These are phyloP conservation scores for Monilinia laxa DNA, from an alignment of 2,329 filamentous ascomycete genomes.

Conservation along the genomic window DNA sequence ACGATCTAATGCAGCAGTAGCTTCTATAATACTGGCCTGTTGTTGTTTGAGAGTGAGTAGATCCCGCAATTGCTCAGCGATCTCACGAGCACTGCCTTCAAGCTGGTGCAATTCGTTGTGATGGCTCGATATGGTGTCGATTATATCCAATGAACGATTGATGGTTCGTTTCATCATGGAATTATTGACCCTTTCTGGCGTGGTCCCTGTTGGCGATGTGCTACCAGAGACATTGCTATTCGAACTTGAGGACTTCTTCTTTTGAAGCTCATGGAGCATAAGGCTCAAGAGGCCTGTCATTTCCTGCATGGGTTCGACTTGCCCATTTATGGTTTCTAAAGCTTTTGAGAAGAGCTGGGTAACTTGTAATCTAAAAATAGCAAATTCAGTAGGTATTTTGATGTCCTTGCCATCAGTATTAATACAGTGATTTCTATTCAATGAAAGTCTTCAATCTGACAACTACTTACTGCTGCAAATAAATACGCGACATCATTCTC, in stretches of 20 bases:
- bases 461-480: slow-evolving; percentile 34
- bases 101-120: slow-evolving; percentile 8
- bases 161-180: background rate
- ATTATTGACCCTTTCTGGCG: background rate
- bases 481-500: slow-evolving; percentile 45
- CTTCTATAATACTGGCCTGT: slow-evolving; percentile 48
- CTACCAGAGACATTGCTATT: too few species aligned
- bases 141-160: background rate
- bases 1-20: slow-evolving; percentile 25
- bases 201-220: background rate
- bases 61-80: slow-evolving; percentile 33
- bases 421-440: background rate
- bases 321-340: background rate
- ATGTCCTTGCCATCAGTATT: background rate
- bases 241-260: background rate
- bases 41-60: slow-evolving; percentile 49
- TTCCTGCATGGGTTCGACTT: slow-evolving; percentile 7
- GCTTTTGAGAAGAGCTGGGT: slow-evolving; percentile 21
- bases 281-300: background rate
- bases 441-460: background rate
- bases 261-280: background rate
- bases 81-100: background rate
- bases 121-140: background rate
- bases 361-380: slow-evolving; percentile 21
- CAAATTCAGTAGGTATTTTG: background rate